Base-by-base conservation (phyloP, 805 yeast genomes). In the Starmerella geochares region DNA sequence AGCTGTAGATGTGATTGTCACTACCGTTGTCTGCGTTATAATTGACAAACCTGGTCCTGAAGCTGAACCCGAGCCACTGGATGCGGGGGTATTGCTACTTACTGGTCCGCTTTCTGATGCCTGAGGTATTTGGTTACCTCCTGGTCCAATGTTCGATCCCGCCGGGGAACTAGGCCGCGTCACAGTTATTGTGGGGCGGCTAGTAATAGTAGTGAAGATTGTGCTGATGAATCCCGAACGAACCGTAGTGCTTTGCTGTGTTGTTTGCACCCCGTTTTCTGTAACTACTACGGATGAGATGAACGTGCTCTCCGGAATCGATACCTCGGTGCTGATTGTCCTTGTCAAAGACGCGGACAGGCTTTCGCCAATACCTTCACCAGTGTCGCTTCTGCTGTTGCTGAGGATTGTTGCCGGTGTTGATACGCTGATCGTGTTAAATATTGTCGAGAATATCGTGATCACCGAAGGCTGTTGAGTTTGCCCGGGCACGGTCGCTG, bases 401-500 rank as follows among this genome's bases (percentile, higher is more conserved):
- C n/a, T n/a, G n/a, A n/a, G n/a, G n/a, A n/a, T n/a, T n/a, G n/a
- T n/a, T n/a, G n/a, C n/a, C n/a, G n/a, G n/a, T n/a, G n/a, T n/a
- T n/a, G n/a, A n/a, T n/a, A n/a, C n/a, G n/a, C n/a, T n/a, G n/a
- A n/a, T n/a, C n/a, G n/a, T n/a, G n/a, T n/a, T n/a, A n/a, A n/a
- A n/a, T n/a, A n/a, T n/a, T n/a, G n/a, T n/a, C n/a, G n/a, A n/a
- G n/a, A n/a, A n/a, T n/a, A n/a, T n/a, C n/a, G n/a, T n/a, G n/a
- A n/a, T n/a, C n/a, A n/a, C n/a, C n/a, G n/a, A n/a, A n/a, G 36
- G 36, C 36, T 17, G 21, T 17, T 32, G 36, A n/a, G 48, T 43
- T 10, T 54, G 54, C 27, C 54, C 52, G 8, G 50, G 23, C n/a
- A 47, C 40, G 6, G 41, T 33, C 13, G 49, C 49, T 10, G 47